phyloP scores from a whole-genome alignment of 371 early-diverging fungal genomes.

The Nematocida ironsii region DNA sequence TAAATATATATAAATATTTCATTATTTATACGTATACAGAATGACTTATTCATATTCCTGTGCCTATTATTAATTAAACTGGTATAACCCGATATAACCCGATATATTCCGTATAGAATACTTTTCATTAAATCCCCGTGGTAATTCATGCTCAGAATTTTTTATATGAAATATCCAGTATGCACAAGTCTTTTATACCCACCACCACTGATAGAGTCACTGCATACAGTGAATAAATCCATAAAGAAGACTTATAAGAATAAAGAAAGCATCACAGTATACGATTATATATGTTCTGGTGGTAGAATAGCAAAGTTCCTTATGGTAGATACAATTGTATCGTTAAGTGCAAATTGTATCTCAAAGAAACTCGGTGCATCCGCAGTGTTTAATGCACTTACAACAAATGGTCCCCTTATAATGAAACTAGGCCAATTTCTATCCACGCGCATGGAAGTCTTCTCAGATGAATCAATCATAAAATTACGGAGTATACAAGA shows the following conservation, averaged over 20 bases:
- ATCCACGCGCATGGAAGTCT: constrained; percentile 81
- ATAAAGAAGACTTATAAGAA: background rate
- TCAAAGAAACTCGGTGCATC: background rate
- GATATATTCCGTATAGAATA: background rate
- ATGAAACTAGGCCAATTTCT: constrained; percentile 94
- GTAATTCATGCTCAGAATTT: background rate
- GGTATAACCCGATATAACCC: background rate
- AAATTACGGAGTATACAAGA: constrained; percentile 79
- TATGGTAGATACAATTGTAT: background rate
- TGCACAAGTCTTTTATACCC: background rate
- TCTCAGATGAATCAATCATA: constrained; percentile 76
- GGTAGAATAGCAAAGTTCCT: background rate
- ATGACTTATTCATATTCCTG: no score
- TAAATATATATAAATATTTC: no score
- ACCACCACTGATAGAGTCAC: background rate
- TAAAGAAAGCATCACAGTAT: background rate
- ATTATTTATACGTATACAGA: no score
- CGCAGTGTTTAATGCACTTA: constrained; percentile 9
- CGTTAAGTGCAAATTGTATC: constrained; percentile 8
- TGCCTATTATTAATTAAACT: no score
- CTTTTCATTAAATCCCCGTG: background rate
- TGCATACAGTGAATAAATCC: background rate
- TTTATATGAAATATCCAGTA: background rate
- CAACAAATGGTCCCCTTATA: constrained; percentile 77
- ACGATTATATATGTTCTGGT: background rate